A percentile compares a stretch with the other conserved stretches of the same genome.
Evolutionary conservation across 768 basidiomycete species (phyloP).

Genomic region (Pleurotus giganteus): DNA sequence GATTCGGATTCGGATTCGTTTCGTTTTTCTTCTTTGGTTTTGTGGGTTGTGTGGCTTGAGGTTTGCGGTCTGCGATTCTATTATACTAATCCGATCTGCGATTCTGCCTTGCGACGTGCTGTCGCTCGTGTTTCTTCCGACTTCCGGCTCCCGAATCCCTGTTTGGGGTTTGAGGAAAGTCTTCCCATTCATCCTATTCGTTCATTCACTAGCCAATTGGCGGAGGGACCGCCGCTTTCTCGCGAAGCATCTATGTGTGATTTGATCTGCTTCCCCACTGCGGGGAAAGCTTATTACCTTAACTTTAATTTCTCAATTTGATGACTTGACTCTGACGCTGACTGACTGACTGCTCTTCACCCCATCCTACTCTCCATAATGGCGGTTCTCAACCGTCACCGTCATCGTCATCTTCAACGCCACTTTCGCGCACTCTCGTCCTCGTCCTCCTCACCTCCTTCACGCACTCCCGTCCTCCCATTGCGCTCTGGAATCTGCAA

Average conservation of each 20-base stretch:
- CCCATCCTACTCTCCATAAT: neutral
- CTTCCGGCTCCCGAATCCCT: too few species aligned
- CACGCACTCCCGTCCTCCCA: neutral
- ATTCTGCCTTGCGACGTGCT: too few species aligned
- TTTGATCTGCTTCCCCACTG: neutral
- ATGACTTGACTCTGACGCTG: neutral
- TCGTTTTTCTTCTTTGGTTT: neutral
- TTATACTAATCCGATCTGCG: too few species aligned
- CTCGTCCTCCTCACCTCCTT: neutral
- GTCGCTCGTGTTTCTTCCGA: too few species aligned
- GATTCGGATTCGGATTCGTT: neutral
- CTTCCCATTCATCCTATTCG: too few species aligned
- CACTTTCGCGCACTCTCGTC: neutral
- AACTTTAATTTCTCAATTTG: too few species aligned
- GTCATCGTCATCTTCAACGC: too few species aligned
- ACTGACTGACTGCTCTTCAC: too few species aligned
- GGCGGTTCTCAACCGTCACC: slow-evolving; percentile 41
- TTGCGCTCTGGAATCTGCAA: slow-evolving; percentile 20
- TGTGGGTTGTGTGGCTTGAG: neutral
- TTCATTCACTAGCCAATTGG: too few species aligned
- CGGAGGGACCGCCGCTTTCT: neutral
- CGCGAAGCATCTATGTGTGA: neutral
- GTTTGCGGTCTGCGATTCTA: too few species aligned
- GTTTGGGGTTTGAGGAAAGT: too few species aligned
- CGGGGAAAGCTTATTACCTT: neutral